These are phyloP conservation scores for Rhizophagus clarus DNA, from an alignment of 192 early-diverging fungal species.

Conservation along the genomic window DNA sequence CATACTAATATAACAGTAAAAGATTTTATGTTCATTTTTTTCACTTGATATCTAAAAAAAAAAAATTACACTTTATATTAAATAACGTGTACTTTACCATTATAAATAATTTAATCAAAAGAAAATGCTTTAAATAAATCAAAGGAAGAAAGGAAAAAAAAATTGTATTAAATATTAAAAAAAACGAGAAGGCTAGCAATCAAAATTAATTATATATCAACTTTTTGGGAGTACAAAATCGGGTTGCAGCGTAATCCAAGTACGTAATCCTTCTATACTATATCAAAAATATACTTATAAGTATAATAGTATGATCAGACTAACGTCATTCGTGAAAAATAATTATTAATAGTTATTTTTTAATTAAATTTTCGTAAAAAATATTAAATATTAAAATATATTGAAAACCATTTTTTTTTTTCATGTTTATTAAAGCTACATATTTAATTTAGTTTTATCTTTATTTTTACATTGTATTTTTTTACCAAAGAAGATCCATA, in stretches of 20 bases:
- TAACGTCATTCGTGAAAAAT: too few species aligned
- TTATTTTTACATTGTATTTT: too few species aligned
- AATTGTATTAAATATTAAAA: background rate
- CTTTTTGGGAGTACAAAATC: background rate
- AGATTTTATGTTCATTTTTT: background rate
- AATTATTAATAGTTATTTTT: too few species aligned
- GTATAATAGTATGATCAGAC: too few species aligned
- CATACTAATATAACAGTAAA: background rate
- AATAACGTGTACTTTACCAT: background rate
- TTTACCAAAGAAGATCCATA: constrained; percentile 52
- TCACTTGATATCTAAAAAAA: background rate
- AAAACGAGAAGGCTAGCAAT: background rate
- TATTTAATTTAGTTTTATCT: background rate
- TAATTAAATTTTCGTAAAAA: too few species aligned
- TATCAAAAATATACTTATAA: too few species aligned
- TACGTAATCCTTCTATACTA: too few species aligned
- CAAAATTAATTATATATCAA: background rate
- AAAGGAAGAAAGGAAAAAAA: background rate
- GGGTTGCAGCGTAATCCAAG: background rate
- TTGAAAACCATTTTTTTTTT: too few species aligned
- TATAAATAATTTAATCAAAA: background rate
- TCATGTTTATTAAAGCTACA: background rate
- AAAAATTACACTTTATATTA: background rate
- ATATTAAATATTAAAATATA: too few species aligned
- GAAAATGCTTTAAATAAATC: background rate